Conservation (phyloP, 139 green algal genomes). For the Picocystis salinarum region DNA sequence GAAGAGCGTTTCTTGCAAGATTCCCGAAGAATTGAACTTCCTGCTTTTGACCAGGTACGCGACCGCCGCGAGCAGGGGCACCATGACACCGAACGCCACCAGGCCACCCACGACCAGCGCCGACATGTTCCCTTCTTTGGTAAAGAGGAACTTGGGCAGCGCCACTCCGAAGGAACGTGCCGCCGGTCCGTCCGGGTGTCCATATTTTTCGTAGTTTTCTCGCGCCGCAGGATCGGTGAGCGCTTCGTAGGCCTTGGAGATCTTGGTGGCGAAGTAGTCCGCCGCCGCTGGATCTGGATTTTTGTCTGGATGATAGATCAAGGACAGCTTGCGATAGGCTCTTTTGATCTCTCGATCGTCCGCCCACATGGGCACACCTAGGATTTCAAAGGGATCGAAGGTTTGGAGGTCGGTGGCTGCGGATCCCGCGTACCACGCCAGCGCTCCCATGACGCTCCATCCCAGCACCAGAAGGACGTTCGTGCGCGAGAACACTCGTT, state of each 20-base stretch:
- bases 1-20: slow-evolving; percentile 29
- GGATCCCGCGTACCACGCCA: slow-evolving; percentile 34
- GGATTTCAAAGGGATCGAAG: slow-evolving; percentile 82
- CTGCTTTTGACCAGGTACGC: slow-evolving; percentile 53
- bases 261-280: slow-evolving; percentile 61
- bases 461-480: slow-evolving; percentile 32
- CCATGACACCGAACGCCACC: slow-evolving; percentile 52
- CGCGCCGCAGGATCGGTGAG: slow-evolving; percentile 45
- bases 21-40: slow-evolving; percentile 28
- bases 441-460: slow-evolving; percentile 30
- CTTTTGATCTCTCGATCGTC: slow-evolving; percentile 53
- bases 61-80: slow-evolving; percentile 41
- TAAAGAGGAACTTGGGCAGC: slow-evolving; percentile 68
- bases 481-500: neutral
- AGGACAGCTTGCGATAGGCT: slow-evolving; percentile 53
- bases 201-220: slow-evolving; percentile 75
- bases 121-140: slow-evolving; percentile 49
- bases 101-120: slow-evolving; percentile 54
- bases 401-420: slow-evolving; percentile 23
- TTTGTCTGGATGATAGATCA: slow-evolving; percentile 78
- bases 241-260: slow-evolving; percentile 56
- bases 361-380: slow-evolving; percentile 33
- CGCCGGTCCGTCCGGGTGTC: slow-evolving; percentile 69
- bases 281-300: slow-evolving; percentile 64
- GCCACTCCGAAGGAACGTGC: slow-evolving; percentile 38